phyloP scores from a whole-genome alignment of 2,329 filamentous ascomycete genomes.

The Trichoderma koningiopsis region DNA sequence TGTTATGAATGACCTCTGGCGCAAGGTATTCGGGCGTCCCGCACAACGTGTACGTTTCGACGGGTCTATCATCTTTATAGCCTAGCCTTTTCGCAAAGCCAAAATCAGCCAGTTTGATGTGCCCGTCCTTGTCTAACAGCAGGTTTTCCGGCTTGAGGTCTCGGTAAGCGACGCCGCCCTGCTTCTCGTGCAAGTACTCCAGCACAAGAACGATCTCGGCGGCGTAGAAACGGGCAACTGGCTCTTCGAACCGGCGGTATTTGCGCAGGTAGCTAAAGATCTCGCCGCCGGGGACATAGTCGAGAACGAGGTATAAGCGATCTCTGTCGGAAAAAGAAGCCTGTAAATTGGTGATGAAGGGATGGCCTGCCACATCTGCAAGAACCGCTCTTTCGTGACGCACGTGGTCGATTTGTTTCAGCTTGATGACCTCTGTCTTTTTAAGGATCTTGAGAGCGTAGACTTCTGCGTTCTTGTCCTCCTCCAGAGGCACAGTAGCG shows the following conservation, averaged over 20 bases:
- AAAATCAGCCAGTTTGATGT: constrained; percentile 83
- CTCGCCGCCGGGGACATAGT: constrained; percentile 82
- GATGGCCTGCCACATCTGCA: constrained; percentile 74
- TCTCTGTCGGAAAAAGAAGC: constrained; percentile 79
- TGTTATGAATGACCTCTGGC: constrained; percentile 82
- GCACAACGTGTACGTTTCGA: constrained; percentile 80
- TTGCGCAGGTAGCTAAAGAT: constrained; percentile 81
- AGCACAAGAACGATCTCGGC: constrained; percentile 82
- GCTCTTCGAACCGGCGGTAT: constrained; percentile 76
- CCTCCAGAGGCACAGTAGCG: constrained; percentile 43
- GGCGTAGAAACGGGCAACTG: constrained; percentile 77
- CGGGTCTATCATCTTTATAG: constrained; percentile 49
- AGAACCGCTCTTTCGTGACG: constrained; percentile 80
- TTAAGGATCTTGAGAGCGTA: constrained; percentile 81
- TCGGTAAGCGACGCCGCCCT: constrained; percentile 76
- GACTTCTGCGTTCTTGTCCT: constrained; percentile 51
- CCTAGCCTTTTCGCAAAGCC: constrained; percentile 81
- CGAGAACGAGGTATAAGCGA: constrained; percentile 79
- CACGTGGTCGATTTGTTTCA: constrained; percentile 86
- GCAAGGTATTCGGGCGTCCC: constrained; percentile 84
- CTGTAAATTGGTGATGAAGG: constrained; percentile 79
- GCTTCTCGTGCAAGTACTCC: constrained; percentile 76
- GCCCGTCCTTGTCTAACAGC: constrained; percentile 73
- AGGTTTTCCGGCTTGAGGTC: constrained; percentile 85
- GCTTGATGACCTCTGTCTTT: constrained; percentile 71